Evolutionary conservation across 2,329 filamentous ascomycete genomes (phyloP).

Genomic region (Pseudodiploospora longispora): DNA sequence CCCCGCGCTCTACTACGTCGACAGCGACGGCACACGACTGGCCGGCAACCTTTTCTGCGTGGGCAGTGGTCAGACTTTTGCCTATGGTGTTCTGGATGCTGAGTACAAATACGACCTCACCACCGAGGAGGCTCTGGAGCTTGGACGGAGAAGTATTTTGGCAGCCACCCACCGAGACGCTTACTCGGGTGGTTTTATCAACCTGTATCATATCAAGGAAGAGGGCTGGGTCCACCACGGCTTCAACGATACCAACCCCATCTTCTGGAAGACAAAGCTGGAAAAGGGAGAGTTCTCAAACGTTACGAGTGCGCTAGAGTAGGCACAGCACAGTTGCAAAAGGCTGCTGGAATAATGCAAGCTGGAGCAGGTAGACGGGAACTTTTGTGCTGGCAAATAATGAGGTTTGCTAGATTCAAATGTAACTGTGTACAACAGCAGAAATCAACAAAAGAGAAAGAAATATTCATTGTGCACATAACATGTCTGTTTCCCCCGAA

Average conservation of each 20-base stretch:
- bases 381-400: no score
- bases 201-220: slow-evolving; percentile 98
- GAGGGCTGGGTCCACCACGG: slow-evolving; percentile 98
- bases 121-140: slow-evolving; percentile 80
- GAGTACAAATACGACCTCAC: slow-evolving; percentile 87
- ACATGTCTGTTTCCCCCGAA: no score
- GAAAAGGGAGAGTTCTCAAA: slow-evolving; percentile 98
- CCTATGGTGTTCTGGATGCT: slow-evolving; percentile 94
- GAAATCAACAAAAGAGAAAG: background rate
- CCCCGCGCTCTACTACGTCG: slow-evolving; percentile 97
- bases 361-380: background rate
- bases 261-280: slow-evolving; percentile 99
- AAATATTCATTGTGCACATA: background rate
- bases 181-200: slow-evolving; percentile 98
- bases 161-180: slow-evolving; percentile 95
- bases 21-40: slow-evolving; percentile 83
- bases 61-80: slow-evolving; percentile 95
- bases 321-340: background rate
- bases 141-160: slow-evolving; percentile 86
- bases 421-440: background rate
- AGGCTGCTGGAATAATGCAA: background rate
- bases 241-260: slow-evolving; percentile 95
- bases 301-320: slow-evolving; percentile 67
- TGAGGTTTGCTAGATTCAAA: no score
- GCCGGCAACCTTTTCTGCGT: slow-evolving; percentile 97